Evolutionary conservation across 768 basidiomycete species (phyloP).

Genomic region (Kwoniella mangroviensis): DNA sequence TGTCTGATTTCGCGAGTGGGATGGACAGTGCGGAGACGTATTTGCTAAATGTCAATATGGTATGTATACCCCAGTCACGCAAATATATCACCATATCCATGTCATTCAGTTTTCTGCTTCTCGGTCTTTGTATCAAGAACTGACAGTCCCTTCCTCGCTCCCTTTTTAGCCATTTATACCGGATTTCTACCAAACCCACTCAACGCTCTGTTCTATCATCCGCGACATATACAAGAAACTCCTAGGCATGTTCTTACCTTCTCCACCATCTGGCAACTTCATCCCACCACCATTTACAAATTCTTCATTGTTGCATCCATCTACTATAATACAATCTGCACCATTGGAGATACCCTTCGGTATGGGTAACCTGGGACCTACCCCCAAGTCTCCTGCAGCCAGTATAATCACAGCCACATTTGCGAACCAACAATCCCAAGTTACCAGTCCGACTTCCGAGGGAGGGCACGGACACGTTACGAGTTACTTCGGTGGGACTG

Average conservation of each 20-base stretch:
- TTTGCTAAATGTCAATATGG: slow-evolving; percentile 44
- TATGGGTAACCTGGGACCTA: slow-evolving; percentile 3
- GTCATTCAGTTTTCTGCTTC: no score
- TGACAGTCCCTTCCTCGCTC: not conserved
- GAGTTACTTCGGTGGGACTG: slow-evolving; percentile 12
- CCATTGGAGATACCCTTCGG: slow-evolving; percentile 27
- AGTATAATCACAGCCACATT: slow-evolving; percentile 22
- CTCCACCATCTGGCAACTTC: slow-evolving; percentile 14
- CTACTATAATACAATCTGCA: slow-evolving; percentile 49
- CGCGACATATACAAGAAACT: slow-evolving; percentile 54
- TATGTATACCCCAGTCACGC: slow-evolving; percentile 23
- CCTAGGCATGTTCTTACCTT: slow-evolving; percentile 45
- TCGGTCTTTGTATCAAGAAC: not conserved
- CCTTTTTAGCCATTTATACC: slow-evolving; percentile 46
- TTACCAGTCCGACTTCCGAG: slow-evolving; percentile 14
- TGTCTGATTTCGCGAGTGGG: slow-evolving; percentile 35
- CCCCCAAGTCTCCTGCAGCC: slow-evolving; percentile 23
- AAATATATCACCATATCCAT: not conserved
- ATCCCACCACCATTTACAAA: not conserved
- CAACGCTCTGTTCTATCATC: slow-evolving; percentile 46
- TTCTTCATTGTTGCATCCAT: slow-evolving; percentile 36
- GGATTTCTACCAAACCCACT: slow-evolving; percentile 45
- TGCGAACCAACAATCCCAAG: slow-evolving; percentile 14
- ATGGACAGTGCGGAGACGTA: slow-evolving; percentile 36
- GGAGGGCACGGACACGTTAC: slow-evolving; percentile 5